phyloP scores from a whole-genome alignment of 2,329 filamentous ascomycete genomes.

The Penicillium sp. region DNA sequence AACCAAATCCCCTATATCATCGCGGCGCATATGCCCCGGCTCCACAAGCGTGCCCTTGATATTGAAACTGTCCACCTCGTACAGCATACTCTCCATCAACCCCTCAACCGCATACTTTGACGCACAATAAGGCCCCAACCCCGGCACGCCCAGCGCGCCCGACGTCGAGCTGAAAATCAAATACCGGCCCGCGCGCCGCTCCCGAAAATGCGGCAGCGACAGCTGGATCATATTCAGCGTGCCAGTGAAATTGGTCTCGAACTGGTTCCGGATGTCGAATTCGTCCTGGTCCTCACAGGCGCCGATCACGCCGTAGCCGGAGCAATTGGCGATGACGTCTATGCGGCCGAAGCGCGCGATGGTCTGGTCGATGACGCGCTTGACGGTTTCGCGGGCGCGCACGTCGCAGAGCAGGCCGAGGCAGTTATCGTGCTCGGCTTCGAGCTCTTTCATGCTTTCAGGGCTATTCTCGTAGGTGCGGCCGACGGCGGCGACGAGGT shows the following conservation, averaged over 20 bases:
- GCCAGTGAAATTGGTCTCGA: conserved; percentile 97
- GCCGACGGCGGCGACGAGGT: conserved; percentile 84
- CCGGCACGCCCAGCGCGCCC: conserved; percentile 89
- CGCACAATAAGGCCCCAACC: conserved; percentile 90
- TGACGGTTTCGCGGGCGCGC: conserved; percentile 75
- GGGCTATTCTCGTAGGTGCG: conserved; percentile 75
- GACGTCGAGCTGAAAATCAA: conserved; percentile 93
- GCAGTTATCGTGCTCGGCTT: conserved; percentile 62
- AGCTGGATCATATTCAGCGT: conserved; percentile 90
- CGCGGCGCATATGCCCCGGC: conserved; percentile 81
- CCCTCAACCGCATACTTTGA: conserved; percentile 98
- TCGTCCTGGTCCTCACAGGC: conserved; percentile 97
- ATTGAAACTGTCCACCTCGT: conserved; percentile 89
- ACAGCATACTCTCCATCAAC: conserved; percentile 92
- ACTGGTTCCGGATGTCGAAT: conserved; percentile 90
- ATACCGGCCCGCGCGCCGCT: conserved; percentile 75
- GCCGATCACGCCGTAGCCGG: conserved; percentile 92
- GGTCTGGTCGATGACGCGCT: conserved; percentile 68
- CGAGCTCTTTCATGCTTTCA: conserved; percentile 70
- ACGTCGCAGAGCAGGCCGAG: conserved; percentile 88
- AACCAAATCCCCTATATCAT: conserved; percentile 60
- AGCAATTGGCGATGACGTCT: conserved; percentile 90
- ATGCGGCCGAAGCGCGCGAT: conserved; percentile 76
- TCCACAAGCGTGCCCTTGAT: conserved; percentile 93
- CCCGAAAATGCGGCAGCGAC: conserved; percentile 82